A percentile compares a stretch with the other conserved stretches of the same genome.
These are phyloP conservation scores for Chondrus crispus DNA, from an alignment of 23 red algal genomes.

Conservation along the genomic window DNA sequence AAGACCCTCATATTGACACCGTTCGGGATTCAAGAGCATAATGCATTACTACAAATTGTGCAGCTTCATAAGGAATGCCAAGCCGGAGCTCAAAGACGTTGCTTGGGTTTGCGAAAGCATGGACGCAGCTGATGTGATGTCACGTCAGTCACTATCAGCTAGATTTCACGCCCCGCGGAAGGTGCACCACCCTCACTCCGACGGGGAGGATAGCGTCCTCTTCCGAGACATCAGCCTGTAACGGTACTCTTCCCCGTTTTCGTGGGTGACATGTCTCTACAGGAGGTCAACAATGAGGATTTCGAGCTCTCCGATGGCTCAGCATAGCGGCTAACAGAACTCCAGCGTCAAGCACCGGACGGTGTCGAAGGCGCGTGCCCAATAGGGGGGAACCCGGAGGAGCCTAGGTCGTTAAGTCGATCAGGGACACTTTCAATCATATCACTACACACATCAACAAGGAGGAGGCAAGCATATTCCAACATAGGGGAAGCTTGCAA, in stretches of 20 bases:
- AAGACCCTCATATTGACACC: too few species aligned
- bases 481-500: too few species aligned
- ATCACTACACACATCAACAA: constrained; percentile 70
- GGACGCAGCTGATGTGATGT: constrained; percentile 8
- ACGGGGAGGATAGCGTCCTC: constrained; percentile 52
- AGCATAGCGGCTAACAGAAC: not conserved
- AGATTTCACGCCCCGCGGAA: constrained; percentile 27
- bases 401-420: constrained; percentile 12
- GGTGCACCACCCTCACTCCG: constrained; percentile 45
- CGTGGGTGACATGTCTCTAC: not conserved
- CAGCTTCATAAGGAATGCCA: too few species aligned
- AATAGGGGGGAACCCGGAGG: not conserved
- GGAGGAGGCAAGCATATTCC: constrained; percentile 87
- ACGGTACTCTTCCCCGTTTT: not conserved
- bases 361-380: not conserved
- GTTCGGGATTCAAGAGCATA: too few species aligned
- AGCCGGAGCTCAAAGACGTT: too few species aligned
- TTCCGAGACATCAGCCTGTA: constrained; percentile 31
- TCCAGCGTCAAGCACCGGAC: not conserved
- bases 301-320: not conserved
- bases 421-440: constrained; percentile 6
- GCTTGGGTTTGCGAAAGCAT: constrained; percentile 34
- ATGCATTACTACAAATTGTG: too few species aligned
- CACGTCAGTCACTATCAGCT: constrained; percentile 7
- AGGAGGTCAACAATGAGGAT: constrained; percentile 41